Percentiles rank a stretch among this genome's conserved stretches.
These are phyloP conservation scores for Lachancea sp. DNA, from an alignment of 805 yeast genomes.

Conservation along the genomic window DNA sequence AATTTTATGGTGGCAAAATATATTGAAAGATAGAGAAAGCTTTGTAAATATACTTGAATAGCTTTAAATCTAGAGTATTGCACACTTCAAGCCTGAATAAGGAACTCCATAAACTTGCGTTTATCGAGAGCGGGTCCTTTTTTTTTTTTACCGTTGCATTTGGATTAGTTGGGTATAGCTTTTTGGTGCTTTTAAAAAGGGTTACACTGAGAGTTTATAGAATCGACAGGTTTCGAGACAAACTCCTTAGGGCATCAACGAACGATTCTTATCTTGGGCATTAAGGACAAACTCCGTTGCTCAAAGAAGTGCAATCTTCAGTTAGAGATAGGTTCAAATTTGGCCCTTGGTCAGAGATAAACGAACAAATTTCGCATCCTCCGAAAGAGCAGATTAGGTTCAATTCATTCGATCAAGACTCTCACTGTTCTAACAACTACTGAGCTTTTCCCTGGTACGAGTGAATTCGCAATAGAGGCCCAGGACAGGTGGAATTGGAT, in stretches of 20 bases:
- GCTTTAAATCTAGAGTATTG: slow-evolving; percentile 2
- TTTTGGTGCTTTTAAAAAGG: not conserved
- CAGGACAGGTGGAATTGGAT: no score
- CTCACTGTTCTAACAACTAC: no score
- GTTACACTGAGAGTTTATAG: slow-evolving; percentile 1
- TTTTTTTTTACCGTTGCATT: slow-evolving; percentile 1
- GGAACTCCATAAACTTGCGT: slow-evolving; percentile 4
- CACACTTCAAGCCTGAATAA: slow-evolving; percentile 8
- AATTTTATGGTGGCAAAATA: slow-evolving; percentile 11
- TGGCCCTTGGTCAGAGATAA: no score
- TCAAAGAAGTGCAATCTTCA: not conserved
- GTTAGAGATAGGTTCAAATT: no score
- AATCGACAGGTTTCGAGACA: slow-evolving; percentile 8
- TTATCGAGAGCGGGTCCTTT: slow-evolving; percentile 2
- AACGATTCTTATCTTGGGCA: not conserved
- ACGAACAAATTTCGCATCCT: no score
- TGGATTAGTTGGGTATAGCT: slow-evolving; percentile 3
- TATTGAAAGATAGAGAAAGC: not conserved
- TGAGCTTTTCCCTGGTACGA: no score
- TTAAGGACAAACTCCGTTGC: not conserved
- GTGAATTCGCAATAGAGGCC: no score
- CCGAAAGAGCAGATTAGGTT: no score
- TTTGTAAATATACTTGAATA: not conserved
- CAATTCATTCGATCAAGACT: no score
- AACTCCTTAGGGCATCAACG: not conserved